phyloP scores from a whole-genome alignment of 257 asterid species.

The Solanum gandarillasii region DNA sequence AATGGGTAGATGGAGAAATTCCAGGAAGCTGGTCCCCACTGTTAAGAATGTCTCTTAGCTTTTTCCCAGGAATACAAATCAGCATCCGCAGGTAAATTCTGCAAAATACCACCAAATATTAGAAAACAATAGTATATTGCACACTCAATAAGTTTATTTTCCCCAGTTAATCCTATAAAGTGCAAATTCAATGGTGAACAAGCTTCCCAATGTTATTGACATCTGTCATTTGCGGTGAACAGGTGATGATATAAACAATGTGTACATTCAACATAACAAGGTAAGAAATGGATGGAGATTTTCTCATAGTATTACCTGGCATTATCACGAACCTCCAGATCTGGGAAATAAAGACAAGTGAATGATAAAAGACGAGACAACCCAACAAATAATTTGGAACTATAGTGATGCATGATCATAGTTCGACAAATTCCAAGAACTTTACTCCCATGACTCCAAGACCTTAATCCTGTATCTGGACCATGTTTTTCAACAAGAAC shows the following conservation, averaged over 20 bases:
- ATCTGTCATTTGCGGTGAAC: not conserved
- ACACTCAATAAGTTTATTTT: not conserved
- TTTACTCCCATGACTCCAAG: conserved; percentile 84
- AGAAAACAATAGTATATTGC: not conserved
- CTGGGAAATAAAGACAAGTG: conserved; percentile 75
- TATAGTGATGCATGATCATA: conserved; percentile 67
- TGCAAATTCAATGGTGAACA: not conserved
- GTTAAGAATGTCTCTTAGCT: conserved; percentile 55
- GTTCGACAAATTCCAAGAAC: conserved; percentile 81
- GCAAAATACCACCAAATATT: conserved; percentile 24
- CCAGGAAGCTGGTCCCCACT: conserved; percentile 63
- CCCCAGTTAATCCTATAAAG: not conserved
- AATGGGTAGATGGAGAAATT: conserved; percentile 58
- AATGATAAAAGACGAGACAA: conserved; percentile 65
- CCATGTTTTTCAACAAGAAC: conserved; percentile 75
- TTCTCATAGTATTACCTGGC: conserved; percentile 53
- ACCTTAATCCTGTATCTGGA: conserved; percentile 70
- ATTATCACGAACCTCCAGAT: conserved; percentile 88
- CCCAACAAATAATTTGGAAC: conserved; percentile 70
- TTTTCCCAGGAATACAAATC: conserved; percentile 81
- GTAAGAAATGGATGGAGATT: not conserved
- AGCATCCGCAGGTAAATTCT: conserved; percentile 88
- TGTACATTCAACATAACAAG: not conserved
- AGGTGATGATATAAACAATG: not conserved
- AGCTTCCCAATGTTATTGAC: not conserved